Conservation (phyloP, 495 filamentous ascomycete genomes). For the Xylaria grammica region DNA sequence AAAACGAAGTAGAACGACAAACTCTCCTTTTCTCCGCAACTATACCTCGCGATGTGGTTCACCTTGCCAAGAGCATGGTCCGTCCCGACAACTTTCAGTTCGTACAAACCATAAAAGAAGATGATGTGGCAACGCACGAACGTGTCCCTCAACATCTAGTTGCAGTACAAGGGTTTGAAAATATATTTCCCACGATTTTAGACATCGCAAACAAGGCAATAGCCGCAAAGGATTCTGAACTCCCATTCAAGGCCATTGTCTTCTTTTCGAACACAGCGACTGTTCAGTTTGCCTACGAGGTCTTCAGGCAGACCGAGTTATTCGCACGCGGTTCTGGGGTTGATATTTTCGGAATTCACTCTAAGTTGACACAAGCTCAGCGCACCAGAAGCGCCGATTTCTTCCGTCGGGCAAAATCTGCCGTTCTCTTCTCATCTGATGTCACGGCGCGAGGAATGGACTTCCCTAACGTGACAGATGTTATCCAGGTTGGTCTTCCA, state of each 20-base stretch:
- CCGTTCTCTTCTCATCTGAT: slow-evolving; percentile 87
- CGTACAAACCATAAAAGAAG: slow-evolving; percentile 77
- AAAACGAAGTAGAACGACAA: slow-evolving; percentile 68
- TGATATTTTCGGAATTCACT: slow-evolving; percentile 75
- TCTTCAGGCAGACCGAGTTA: slow-evolving; percentile 54
- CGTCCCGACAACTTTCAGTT: slow-evolving; percentile 70
- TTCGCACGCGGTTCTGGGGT: not conserved
- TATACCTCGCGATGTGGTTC: slow-evolving; percentile 80
- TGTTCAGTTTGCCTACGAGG: slow-evolving; percentile 64
- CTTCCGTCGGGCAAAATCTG: slow-evolving; percentile 70
- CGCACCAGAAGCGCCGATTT: slow-evolving; percentile 69
- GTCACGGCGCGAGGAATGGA: slow-evolving; percentile 97
- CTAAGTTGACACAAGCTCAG: slow-evolving; percentile 69
- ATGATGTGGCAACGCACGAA: slow-evolving; percentile 85
- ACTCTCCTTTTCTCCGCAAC: slow-evolving; percentile 95
- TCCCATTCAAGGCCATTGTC: slow-evolving; percentile 91
- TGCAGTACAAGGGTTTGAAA: slow-evolving; percentile 69
- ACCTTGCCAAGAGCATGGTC: slow-evolving; percentile 66
- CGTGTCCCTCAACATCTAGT: slow-evolving; percentile 79
- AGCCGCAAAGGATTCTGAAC: slow-evolving; percentile 33
- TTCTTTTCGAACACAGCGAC: slow-evolving; percentile 82
- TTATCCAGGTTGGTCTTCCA: slow-evolving; percentile 83
- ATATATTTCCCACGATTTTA: slow-evolving; percentile 73
- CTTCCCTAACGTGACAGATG: slow-evolving; percentile 90
- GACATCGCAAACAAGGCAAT: slow-evolving; percentile 71